phyloP scores from a whole-genome alignment of 2,329 filamentous ascomycete species.

The Cadophora gregata region DNA sequence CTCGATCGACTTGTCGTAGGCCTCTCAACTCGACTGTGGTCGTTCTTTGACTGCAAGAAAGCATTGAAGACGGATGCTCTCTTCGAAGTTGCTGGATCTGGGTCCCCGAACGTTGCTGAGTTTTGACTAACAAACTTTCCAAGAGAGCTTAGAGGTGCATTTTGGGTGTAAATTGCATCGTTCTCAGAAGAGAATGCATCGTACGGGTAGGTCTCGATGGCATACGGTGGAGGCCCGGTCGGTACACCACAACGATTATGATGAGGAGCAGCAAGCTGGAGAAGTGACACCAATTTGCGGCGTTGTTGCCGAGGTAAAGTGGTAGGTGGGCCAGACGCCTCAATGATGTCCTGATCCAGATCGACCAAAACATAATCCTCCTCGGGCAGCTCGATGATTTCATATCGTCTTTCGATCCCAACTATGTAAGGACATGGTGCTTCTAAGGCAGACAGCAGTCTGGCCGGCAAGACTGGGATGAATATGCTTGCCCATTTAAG shows the following conservation, averaged over 20 bases:
- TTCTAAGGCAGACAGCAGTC: conserved; percentile 87
- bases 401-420: conserved; percentile 91
- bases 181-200: conserved; percentile 91
- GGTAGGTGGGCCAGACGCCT: conserved; percentile 79
- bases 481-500: conserved; percentile 93
- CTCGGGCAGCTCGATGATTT: conserved; percentile 83
- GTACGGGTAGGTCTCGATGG: conserved; percentile 89
- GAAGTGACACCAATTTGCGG: conserved; percentile 83
- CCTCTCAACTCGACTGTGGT: conserved; percentile 71
- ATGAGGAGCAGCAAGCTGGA: conserved; percentile 90
- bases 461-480: conserved; percentile 87
- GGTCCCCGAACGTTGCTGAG: conserved; percentile 83
- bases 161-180: conserved; percentile 76
- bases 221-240: conserved; percentile 89
- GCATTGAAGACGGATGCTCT: conserved; percentile 85
- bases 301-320: conserved; percentile 86
- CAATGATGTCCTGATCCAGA: conserved; percentile 87
- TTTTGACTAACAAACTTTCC: conserved; percentile 89
- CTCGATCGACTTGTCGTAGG: conserved; percentile 76
- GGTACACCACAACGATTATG: conserved; percentile 85
- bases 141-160: conserved; percentile 72
- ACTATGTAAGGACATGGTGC: conserved; percentile 97
- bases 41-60: conserved; percentile 78
- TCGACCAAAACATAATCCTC: conserved; percentile 97
- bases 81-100: conserved; percentile 50